Conservation (phyloP, 2,329 filamentous ascomycete genomes). For the Cercospora sp. region DNA sequence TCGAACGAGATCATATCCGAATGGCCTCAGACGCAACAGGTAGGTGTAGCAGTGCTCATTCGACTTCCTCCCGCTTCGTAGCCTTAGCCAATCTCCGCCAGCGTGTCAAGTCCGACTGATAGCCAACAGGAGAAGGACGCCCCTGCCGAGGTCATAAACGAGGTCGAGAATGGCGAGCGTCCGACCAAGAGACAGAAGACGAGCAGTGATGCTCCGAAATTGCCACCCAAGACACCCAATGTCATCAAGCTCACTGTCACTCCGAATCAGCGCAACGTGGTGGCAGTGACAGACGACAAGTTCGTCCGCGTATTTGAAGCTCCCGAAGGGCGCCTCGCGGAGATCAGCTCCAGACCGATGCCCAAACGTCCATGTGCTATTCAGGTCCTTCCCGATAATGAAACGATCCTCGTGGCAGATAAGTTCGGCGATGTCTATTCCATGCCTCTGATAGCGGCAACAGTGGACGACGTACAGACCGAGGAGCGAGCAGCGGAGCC, state of each 20-base stretch:
- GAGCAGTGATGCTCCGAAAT: constrained; percentile 38
- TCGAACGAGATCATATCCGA: constrained; percentile 60
- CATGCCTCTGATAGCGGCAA: constrained; percentile 64
- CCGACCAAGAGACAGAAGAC: constrained; percentile 38
- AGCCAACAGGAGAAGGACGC: not conserved
- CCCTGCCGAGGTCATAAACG: constrained; percentile 9
- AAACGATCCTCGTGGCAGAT: constrained; percentile 78
- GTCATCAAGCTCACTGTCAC: constrained; percentile 69
- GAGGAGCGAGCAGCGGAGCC: constrained; percentile 24
- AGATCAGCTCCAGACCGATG: constrained; percentile 78
- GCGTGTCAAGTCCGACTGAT: not conserved
- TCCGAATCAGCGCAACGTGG: constrained; percentile 63
- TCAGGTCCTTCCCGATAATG: constrained; percentile 65
- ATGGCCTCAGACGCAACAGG: constrained; percentile 52
- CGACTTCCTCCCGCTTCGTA: not conserved
- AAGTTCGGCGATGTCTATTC: constrained; percentile 98
- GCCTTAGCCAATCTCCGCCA: too few relatives aligned
- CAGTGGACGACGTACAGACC: constrained; percentile 37
- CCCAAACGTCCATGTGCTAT: constrained; percentile 85
- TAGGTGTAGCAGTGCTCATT: not conserved
- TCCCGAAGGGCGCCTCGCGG: constrained; percentile 60
- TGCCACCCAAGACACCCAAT: constrained; percentile 51
- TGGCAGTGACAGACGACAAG: constrained; percentile 90
- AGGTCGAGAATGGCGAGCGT: constrained; percentile 25
- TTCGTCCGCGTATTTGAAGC: constrained; percentile 78